A percentile compares a stretch with the other conserved stretches of the same genome.
Conservation (phyloP, 352 stramenopile genomes). For the Phytopythium litorale region DNA sequence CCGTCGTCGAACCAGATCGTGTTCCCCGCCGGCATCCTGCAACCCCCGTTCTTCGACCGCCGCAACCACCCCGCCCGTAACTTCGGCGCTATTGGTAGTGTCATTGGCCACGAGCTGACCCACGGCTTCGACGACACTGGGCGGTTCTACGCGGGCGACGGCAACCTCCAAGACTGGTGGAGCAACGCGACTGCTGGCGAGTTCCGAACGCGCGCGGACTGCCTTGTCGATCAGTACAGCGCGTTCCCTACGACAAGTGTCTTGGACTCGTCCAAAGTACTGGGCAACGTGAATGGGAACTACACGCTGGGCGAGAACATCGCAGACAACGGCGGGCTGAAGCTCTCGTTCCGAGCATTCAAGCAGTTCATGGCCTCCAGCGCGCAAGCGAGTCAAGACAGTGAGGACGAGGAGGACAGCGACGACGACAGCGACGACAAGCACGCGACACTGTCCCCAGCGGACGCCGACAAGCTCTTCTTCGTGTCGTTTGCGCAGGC, state of each 20-base stretch:
- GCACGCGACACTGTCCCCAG: conserved; percentile 10
- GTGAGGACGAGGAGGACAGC: conserved; percentile 15
- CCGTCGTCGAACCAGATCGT: conserved; percentile 88
- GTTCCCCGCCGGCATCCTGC: conserved; percentile 94
- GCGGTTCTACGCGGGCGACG: conserved; percentile 82
- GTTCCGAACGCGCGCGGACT: conserved; percentile 60
- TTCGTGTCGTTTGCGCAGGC: conserved; percentile 76
- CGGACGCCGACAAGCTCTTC: conserved; percentile 52
- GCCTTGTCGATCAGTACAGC: conserved; percentile 64
- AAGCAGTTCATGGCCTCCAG: conserved; percentile 27
- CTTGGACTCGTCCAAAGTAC: conserved; percentile 28
- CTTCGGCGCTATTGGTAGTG: conserved; percentile 90
- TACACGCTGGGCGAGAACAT: conserved; percentile 83
- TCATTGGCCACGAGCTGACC: conserved; percentile 96
- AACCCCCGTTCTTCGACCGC: conserved; percentile 92
- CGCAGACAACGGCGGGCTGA: conserved; percentile 79
- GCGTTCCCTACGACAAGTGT: conserved; percentile 39
- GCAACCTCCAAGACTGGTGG: conserved; percentile 94
- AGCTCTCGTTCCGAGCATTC: conserved; percentile 64
- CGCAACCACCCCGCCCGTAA: conserved; percentile 86
- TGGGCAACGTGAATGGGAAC: conserved; percentile 75
- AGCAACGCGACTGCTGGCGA: conserved; percentile 73
- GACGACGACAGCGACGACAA: conserved; percentile 15
- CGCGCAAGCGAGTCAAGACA: conserved; percentile 5
- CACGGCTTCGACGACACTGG: conserved; percentile 95